Evolutionary conservation across 2,329 filamentous ascomycete genomes (phyloP).

Genomic region (Aspergillus spinulosporus): DNA sequence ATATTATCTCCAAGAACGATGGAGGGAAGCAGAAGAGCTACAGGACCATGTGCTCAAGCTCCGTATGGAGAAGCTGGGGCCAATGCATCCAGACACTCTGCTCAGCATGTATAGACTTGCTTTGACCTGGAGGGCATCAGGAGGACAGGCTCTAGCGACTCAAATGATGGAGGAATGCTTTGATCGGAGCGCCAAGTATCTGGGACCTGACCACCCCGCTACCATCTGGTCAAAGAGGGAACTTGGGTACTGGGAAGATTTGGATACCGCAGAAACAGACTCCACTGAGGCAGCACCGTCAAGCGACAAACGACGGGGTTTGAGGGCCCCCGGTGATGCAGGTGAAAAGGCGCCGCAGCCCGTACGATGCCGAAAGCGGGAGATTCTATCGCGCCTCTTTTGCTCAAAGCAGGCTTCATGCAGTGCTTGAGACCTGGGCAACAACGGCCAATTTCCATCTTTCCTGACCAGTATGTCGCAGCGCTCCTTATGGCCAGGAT

Average conservation of each 20-base stretch:
- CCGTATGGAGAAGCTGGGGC: not conserved
- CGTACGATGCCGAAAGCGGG: no score
- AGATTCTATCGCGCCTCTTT: no score
- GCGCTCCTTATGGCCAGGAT: no score
- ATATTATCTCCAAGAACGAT: slow-evolving; percentile 13
- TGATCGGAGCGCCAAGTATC: not conserved
- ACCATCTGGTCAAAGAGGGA: not conserved
- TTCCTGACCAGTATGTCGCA: no score
- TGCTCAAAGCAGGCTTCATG: no score
- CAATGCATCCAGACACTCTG: not conserved
- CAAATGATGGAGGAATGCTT: not conserved
- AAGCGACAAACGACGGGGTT: no score
- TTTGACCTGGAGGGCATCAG: not conserved
- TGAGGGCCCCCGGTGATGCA: no score
- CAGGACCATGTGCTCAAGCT: not conserved
- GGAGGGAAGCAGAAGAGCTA: slow-evolving; percentile 21
- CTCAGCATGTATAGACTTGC: not conserved
- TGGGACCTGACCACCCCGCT: not conserved
- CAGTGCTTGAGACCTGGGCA: no score
- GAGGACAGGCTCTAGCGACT: rapidly evolving
- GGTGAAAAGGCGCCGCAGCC: no score
- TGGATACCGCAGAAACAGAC: not conserved
- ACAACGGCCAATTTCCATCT: no score
- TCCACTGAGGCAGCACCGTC: no score
- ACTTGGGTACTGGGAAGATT: not conserved